Conservation (phyloP, 2,329 filamentous ascomycete genomes). For the Colletotrichum somersetense region DNA sequence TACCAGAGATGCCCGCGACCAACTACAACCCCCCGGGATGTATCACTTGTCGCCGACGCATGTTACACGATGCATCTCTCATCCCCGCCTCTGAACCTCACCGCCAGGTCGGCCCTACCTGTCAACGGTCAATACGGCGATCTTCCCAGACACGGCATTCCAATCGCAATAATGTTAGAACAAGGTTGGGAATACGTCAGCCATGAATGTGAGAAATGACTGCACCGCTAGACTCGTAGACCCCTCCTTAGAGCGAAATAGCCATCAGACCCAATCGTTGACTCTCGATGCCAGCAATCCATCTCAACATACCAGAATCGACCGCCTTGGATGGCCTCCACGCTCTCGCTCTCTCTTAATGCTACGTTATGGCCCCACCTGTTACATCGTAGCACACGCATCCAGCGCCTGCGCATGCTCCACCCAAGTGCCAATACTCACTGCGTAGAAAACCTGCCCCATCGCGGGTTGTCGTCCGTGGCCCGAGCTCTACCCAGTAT, state of each 20-base stretch:
- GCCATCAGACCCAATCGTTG: constrained; percentile 21
- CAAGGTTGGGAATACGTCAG: constrained; percentile 20
- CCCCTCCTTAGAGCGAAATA: constrained; percentile 6
- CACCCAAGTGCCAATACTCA: constrained; percentile 15
- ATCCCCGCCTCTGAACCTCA: constrained; percentile 1
- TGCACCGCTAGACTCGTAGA: constrained; percentile 7
- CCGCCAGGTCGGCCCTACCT: neutral
- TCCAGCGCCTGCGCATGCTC: neutral
- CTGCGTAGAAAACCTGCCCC: constrained; percentile 4
- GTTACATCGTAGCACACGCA: constrained; percentile 3
- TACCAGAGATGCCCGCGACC: neutral
- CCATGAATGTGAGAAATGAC: constrained; percentile 29
- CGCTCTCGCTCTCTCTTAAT: neutral
- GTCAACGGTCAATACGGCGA: neutral
- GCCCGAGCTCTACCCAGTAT: neutral
- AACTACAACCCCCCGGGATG: neutral
- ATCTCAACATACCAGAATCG: constrained; percentile 29
- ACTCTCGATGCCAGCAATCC: constrained; percentile 31
- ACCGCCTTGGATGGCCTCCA: constrained; percentile 9
- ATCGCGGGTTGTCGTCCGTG: constrained; percentile 15
- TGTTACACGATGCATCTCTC: constrained; percentile 16
- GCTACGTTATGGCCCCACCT: constrained; percentile 9
- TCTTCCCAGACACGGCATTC: neutral
- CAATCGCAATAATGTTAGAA: neutral
- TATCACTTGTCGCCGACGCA: neutral